Base-by-base conservation (phyloP, 768 basidiomycete species). In the Termitomyces sp. region DNA sequence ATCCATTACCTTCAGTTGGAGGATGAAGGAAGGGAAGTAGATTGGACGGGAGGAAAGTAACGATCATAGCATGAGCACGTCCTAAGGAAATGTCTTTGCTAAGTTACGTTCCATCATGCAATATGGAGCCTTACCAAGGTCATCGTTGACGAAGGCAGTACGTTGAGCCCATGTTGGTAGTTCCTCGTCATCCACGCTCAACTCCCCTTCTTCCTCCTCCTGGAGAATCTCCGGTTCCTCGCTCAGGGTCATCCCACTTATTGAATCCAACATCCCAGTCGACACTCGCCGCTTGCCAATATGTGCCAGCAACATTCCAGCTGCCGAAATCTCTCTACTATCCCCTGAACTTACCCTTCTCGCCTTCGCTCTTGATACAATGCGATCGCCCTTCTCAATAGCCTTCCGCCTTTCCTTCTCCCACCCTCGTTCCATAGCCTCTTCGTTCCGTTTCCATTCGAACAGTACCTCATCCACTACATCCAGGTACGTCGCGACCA, bases 401-500 rank as follows among this genome's bases (percentile, higher is more conserved):
- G 67, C 66, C 61, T 77, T 80, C 63, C 80, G 77, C 55, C 72
- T 71, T 44, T 76, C 78, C 62, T 70, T 79, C 67, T 80, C 81
- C 69, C 77, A 77, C 6, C 74, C 74, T 35, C 78, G 74, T 60
- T 85, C 80, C 30, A 67, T 73, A 66, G 78, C 77, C 32, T 79
- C 71, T 61, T 74, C 75, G 5, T 75, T 77, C 64, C 77, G 80
- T 56, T 74, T 76, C 1, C 85, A 85, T 7, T 83, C 82, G 59
- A 95, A 94, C 14, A 95, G 68, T 3, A 88, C 87, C 59, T 87
- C 83, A 64, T 93, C 92, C 3, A 93, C 91, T n/a, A 85, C 77
- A 61, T 91, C 84, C 59, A 93, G 68, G 69, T 93, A 95, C 50
- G 74, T 69, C 40, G 71, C 69, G 3, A 94, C 81, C 5, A 82